Percentiles rank a stretch among this genome's conserved stretches.
phyloP scores from a whole-genome alignment of 768 basidiomycete species.

The Hericium rajendrae region DNA sequence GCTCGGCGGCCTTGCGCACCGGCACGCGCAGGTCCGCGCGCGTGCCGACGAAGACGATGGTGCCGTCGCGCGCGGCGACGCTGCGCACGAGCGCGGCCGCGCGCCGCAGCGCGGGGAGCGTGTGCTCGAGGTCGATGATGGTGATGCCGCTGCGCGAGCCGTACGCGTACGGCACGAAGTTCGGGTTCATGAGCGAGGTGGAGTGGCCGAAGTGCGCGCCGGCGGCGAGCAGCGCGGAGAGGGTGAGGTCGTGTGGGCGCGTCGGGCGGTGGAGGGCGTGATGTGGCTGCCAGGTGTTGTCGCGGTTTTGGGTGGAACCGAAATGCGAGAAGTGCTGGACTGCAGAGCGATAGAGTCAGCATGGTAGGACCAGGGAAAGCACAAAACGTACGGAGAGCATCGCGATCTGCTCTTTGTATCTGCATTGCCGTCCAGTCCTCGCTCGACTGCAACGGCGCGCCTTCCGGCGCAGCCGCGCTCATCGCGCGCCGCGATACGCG shows the following conservation, averaged over 20 bases:
- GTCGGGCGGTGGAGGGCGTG: conserved; percentile 57
- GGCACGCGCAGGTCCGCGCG: conserved; percentile 66
- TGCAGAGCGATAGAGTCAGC: conserved; percentile 34
- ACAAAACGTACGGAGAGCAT: conserved; percentile 39
- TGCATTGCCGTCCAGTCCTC: conserved; percentile 64
- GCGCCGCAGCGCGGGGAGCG: conserved; percentile 82
- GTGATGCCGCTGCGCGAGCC: conserved; percentile 84
- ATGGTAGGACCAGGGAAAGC: conserved; percentile 10
- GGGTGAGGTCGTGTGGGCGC: conserved; percentile 53
- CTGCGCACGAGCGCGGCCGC: conserved; percentile 83
- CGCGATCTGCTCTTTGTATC: conserved; percentile 43
- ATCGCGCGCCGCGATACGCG: neutral
- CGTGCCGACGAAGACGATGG: conserved; percentile 86
- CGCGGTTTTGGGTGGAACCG: conserved; percentile 67
- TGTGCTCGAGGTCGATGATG: conserved; percentile 91
- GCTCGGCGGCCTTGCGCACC: conserved; percentile 69
- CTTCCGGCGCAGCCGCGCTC: neutral
- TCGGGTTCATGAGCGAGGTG: conserved; percentile 74
- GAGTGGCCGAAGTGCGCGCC: conserved; percentile 94
- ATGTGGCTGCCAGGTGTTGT: conserved; percentile 65
- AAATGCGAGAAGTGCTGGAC: conserved; percentile 39
- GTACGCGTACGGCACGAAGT: conserved; percentile 88
- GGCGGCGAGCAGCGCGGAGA: conserved; percentile 85
- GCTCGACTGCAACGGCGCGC: conserved; percentile 19
- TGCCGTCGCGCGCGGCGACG: conserved; percentile 71